Conservation (phyloP, 768 basidiomycete genomes). For the Leccinum uliginosum region DNA sequence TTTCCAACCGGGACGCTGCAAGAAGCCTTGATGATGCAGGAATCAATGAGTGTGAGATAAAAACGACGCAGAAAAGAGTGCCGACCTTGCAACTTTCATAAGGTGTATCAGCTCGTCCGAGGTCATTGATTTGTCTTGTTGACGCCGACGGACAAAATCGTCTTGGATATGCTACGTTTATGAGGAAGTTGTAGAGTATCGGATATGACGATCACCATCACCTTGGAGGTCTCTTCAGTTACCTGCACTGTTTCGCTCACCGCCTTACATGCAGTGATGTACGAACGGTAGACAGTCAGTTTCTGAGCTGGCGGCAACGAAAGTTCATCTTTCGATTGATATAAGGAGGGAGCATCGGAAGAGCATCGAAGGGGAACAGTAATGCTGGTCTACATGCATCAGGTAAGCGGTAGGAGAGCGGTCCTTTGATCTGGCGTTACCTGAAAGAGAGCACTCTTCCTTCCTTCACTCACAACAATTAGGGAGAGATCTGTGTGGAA, state of each 20-base stretch:
- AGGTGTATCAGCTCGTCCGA: conserved; percentile 62
- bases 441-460: conserved; percentile 70
- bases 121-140: conserved; percentile 35
- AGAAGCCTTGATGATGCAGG: conserved; percentile 43
- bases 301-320: conserved; percentile 42
- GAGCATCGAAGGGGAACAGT: conserved; percentile 45
- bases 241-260: conserved; percentile 48
- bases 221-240: conserved; percentile 55
- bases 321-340: conserved; percentile 45
- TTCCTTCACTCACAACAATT: conserved; percentile 57
- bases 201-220: conserved; percentile 21
- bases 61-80: not conserved
- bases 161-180: conserved; percentile 64
- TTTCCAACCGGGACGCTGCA: conserved; percentile 56
- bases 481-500: conserved; percentile 75
- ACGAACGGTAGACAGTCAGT: conserved; percentile 51
- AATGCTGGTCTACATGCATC: conserved; percentile 47
- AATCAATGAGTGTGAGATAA: conserved; percentile 1
- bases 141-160: conserved; percentile 56
- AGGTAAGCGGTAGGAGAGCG: not conserved
- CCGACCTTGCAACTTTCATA: conserved; percentile 69
- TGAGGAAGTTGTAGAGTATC: not conserved
- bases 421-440: conserved; percentile 31
- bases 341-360: conserved; percentile 35
- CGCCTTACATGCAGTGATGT: conserved; percentile 56